Evolutionary conservation across 2,329 filamentous ascomycete genomes (phyloP).

Genomic region (Exophiala oligosperma): DNA sequence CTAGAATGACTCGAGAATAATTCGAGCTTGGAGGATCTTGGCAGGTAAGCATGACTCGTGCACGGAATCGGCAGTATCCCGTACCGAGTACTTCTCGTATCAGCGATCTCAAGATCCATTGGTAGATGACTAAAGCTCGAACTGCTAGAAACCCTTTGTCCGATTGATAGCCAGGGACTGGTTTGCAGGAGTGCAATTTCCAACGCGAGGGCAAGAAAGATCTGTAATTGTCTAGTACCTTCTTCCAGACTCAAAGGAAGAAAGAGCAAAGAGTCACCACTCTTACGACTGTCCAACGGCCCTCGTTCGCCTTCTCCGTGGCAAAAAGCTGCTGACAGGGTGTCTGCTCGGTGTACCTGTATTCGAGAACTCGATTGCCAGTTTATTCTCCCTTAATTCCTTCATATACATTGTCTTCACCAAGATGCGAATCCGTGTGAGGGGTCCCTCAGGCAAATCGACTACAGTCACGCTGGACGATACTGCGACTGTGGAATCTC

Average conservation of each 20-base stretch:
- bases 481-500: slow-evolving; percentile 53
- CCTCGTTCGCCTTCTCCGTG: background rate
- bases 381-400: slow-evolving; percentile 5
- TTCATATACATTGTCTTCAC: slow-evolving; percentile 15
- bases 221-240: too few relatives aligned
- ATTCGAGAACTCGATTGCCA: background rate
- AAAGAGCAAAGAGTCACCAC: background rate
- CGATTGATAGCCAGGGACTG: too few relatives aligned
- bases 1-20: background rate
- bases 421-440: slow-evolving; percentile 71
- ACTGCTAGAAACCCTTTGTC: too few relatives aligned
- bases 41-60: background rate
- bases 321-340: background rate
- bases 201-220: too few relatives aligned
- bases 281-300: background rate
- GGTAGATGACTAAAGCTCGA: too few relatives aligned
- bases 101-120: too few relatives aligned
- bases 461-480: slow-evolving; percentile 66
- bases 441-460: slow-evolving; percentile 71
- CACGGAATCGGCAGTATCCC: background rate
- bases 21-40: background rate
- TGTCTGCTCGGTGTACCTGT: background rate
- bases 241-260: background rate
- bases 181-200: too few relatives aligned
- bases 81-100: too few relatives aligned